Percentiles rank a stretch among this genome's conserved stretches.
These are phyloP conservation scores for Chrysosporium keratinophilum DNA, from an alignment of 2,329 filamentous ascomycete species.

Conservation along the genomic window DNA sequence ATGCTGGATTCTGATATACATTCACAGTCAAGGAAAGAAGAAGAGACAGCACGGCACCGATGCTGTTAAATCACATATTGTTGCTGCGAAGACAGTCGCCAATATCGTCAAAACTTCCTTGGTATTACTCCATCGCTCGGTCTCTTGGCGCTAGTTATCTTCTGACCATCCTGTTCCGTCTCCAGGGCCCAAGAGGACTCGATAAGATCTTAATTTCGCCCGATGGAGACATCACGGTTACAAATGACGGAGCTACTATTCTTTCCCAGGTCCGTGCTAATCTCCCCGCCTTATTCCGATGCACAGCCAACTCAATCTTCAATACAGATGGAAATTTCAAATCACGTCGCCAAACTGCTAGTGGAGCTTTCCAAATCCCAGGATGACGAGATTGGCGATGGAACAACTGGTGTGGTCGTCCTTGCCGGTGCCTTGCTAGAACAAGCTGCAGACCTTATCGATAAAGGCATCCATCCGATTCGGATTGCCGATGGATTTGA, in stretches of 20 bases:
- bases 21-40: slow-evolving; percentile 80
- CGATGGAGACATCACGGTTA: slow-evolving; percentile 97
- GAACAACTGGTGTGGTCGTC: slow-evolving; percentile 94
- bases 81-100: slow-evolving; percentile 88
- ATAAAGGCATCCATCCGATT: slow-evolving; percentile 99
- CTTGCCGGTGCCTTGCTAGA: slow-evolving; percentile 88
- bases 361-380: slow-evolving; percentile 97
- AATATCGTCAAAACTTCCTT: slow-evolving; percentile 97
- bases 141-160: neutral
- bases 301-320: slow-evolving; percentile 3
- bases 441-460: slow-evolving; percentile 93
- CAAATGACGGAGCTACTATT: slow-evolving; percentile 97
- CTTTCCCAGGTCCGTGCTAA: slow-evolving; percentile 53
- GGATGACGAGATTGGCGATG: slow-evolving; percentile 97
- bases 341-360: slow-evolving; percentile 93
- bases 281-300: slow-evolving; percentile 11
- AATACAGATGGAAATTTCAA: slow-evolving; percentile 86
- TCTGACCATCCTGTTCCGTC: neutral
- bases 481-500: slow-evolving; percentile 97
- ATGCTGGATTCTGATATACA: slow-evolving; percentile 3
- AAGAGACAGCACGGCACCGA: slow-evolving; percentile 94
- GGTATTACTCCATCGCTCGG: slow-evolving; percentile 32
- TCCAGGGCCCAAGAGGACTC: slow-evolving; percentile 73
- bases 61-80: slow-evolving; percentile 95
- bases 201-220: slow-evolving; percentile 99